These are phyloP conservation scores for Rhodotorula mucilaginosa DNA, from an alignment of 1,284 basidiomycete genomes.

Conservation along the genomic window DNA sequence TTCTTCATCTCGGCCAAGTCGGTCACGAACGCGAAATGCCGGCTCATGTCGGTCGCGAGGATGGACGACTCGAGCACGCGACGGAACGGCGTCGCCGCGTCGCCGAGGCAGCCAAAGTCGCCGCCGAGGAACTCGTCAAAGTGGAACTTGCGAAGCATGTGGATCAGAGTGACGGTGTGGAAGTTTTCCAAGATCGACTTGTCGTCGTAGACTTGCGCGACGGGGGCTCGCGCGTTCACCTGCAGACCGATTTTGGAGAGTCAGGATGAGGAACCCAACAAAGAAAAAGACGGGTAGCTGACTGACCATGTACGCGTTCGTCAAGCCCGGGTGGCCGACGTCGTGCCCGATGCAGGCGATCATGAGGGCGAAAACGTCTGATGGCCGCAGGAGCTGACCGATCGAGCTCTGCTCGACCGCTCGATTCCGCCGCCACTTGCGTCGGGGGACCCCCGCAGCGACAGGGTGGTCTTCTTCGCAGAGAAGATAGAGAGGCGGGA, in stretches of 20 bases:
- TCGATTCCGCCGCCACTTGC: constrained; percentile 45
- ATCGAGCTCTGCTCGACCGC: constrained; percentile 56
- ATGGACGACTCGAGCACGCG: constrained; percentile 73
- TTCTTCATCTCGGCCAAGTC: constrained; percentile 57
- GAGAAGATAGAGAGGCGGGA: constrained; percentile 67
- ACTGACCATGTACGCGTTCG: constrained; percentile 85
- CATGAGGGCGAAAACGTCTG: constrained; percentile 77
- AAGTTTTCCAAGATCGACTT: constrained; percentile 88
- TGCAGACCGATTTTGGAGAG: constrained; percentile 46
- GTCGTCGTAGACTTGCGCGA: constrained; percentile 81
- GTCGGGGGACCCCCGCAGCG: constrained; percentile 27
- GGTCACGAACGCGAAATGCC: constrained; percentile 79
- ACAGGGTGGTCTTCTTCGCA: constrained; percentile 40
- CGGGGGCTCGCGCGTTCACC: constrained; percentile 87
- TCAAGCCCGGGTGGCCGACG: constrained; percentile 88
- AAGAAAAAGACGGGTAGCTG: not conserved
- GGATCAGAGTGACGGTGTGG: constrained; percentile 79
- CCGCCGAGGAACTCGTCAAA: constrained; percentile 55
- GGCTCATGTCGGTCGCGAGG: constrained; percentile 87
- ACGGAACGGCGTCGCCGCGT: constrained; percentile 55
- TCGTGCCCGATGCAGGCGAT: constrained; percentile 92
- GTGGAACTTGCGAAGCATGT: constrained; percentile 76
- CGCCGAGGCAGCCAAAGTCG: constrained; percentile 44
- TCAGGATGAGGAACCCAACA: not conserved
- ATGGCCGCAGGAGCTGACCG: constrained; percentile 57